phyloP scores from a whole-genome alignment of 2,329 filamentous ascomycete species.

The Aspergillus pseudoglaucus region DNA sequence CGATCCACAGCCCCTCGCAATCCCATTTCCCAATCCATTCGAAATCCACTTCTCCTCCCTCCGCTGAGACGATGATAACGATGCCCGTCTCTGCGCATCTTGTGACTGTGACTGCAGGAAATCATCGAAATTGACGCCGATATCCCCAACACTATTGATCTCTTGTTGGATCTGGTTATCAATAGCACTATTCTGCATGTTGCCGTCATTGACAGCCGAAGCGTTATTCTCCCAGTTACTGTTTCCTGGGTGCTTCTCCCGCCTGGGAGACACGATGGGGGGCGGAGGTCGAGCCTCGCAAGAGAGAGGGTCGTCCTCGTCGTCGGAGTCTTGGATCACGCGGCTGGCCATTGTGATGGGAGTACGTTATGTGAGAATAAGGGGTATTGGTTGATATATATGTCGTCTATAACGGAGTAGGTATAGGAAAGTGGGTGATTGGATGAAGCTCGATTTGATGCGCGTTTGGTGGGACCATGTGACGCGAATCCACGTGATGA shows the following conservation, averaged over 20 bases:
- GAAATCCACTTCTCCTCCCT: conserved; percentile 32
- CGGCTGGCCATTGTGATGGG: conserved; percentile 27
- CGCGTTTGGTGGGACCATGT: conserved; percentile 10
- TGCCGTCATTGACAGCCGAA: not conserved
- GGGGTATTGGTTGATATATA: not conserved
- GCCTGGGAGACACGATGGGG: conserved; percentile 10
- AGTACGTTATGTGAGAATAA: not conserved
- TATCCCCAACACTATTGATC: conserved; percentile 10
- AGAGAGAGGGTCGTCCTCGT: conserved; percentile 31
- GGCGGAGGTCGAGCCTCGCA: conserved; percentile 18
- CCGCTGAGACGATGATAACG: conserved; percentile 26
- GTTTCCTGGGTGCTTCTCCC: not conserved
- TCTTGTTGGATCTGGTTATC: not conserved
- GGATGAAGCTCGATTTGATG: conserved; percentile 1
- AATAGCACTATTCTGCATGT: not conserved
- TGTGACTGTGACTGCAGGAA: conserved; percentile 26
- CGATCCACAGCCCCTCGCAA: conserved; percentile 10
- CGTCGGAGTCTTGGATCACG: conserved; percentile 42
- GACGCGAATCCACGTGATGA: conserved; percentile 27
- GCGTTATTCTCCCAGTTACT: not conserved
- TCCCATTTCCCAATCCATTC: conserved; percentile 16
- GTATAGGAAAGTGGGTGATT: not conserved
- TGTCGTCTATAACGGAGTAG: not conserved
- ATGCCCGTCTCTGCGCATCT: conserved; percentile 7
- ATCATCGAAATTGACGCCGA: conserved; percentile 33